Conservation (phyloP, 805 yeast species). For the Wickerhamiella siamensis region DNA sequence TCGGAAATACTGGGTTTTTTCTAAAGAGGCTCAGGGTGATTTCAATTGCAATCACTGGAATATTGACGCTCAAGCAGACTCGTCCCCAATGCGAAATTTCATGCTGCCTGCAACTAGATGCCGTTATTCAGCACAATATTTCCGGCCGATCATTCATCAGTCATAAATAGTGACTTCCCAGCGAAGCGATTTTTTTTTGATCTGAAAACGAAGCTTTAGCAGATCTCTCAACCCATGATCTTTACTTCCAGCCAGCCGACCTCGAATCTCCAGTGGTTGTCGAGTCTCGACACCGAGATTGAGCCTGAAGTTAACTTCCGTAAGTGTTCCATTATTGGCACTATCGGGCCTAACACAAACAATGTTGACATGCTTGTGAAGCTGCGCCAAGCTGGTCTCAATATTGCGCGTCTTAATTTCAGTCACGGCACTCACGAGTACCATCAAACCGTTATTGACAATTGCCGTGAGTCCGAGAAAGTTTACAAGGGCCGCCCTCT, state of each 20-base stretch:
- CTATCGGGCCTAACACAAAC: slow-evolving; percentile 98
- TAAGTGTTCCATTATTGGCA: slow-evolving; percentile 94
- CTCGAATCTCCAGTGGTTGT: slow-evolving; percentile 60
- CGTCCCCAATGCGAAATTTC: not conserved
- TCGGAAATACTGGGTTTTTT: no score
- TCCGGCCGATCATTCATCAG: slow-evolving; percentile 1
- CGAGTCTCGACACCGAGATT: slow-evolving; percentile 54
- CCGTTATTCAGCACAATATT: not conserved
- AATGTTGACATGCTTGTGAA: slow-evolving; percentile 65
- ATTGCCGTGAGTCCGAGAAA: slow-evolving; percentile 87
- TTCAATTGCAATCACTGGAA: no score
- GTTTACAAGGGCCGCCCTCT: slow-evolving; percentile 89
- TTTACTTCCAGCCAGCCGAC: slow-evolving; percentile 20
- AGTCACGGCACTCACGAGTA: slow-evolving; percentile 97
- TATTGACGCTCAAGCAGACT: no score
- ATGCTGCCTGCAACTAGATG: not conserved
- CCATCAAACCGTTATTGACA: slow-evolving; percentile 94
- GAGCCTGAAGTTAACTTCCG: slow-evolving; percentile 71
- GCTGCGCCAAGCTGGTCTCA: slow-evolving; percentile 92
- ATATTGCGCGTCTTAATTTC: slow-evolving; percentile 98
- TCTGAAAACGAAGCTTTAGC: no score
- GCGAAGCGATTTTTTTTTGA: not conserved
- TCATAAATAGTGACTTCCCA: not conserved
- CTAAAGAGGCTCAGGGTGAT: no score
- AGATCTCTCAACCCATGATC: no score